Base-by-base conservation (phyloP, 352 stramenopile species). In the Pelagophyceae sp. region DNA sequence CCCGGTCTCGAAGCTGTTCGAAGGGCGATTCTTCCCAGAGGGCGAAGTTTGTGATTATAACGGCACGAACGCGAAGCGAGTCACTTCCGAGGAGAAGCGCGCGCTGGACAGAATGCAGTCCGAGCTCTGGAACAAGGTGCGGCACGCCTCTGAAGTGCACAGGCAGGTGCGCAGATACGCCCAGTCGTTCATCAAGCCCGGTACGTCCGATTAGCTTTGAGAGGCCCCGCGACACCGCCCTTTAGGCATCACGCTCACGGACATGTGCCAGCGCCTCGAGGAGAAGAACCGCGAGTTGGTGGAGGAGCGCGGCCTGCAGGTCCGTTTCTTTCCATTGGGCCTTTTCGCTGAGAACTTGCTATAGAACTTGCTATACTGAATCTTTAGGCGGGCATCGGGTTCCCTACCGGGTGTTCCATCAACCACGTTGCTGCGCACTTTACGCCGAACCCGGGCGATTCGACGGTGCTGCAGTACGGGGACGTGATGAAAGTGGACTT, bases 401-500 rank as follows among this genome's bases (percentile, higher is more conserved):
- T 97, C 83, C 95, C 95, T 0, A 98, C 94, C 6, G 96, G 96
- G 45, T 98, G 93, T 82, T 96, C 88, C 54, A 79, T 99, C 23
- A 98, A 99, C 84, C 89, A 98, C 84, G 92, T 98, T 6, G 95
- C 95, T 19, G 96, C 96, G 11, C 96, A 98, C 83, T 99, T 98
- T 84, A 98, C 95, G 54, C 96, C 96, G 29, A 99, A 99, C 81
- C 81, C 82, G 23, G 95, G 94, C 0, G 96, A 99, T 82, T 83
- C 97, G 51, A 98, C 92, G 5, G 92, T 97, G 27, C 79, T 90
- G 5, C 81, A 86, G 50, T 96, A 98, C 76, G 93, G 94, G 60
- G 95, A 98, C 83, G 95, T 99, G 0, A 98, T 98, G 94, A 98
- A 97, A 83, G 84, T 98, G 33, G 95, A 99, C 84, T 98, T 99